Conservation (phyloP, 768 basidiomycete genomes). For the Rhizopogon sp. region DNA sequence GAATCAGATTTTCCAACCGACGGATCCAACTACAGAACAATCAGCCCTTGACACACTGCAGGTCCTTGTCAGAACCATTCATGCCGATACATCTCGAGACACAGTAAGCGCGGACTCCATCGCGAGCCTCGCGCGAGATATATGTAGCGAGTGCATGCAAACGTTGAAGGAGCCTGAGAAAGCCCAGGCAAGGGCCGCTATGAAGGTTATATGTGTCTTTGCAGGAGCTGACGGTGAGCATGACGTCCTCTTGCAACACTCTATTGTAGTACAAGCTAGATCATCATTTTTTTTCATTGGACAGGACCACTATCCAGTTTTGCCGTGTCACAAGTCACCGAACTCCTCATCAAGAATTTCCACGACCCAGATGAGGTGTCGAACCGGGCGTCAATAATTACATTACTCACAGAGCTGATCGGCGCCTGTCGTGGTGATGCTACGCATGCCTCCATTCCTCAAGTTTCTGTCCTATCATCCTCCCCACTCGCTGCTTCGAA, state of each 20-base stretch:
- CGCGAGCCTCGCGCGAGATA: slow-evolving; percentile 63
- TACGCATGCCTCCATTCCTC: slow-evolving; percentile 8
- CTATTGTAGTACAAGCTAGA: not conserved
- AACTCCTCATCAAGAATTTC: slow-evolving; percentile 76
- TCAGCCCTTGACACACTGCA: slow-evolving; percentile 70
- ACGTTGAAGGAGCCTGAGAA: slow-evolving; percentile 90
- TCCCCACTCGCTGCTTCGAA: slow-evolving; percentile 54
- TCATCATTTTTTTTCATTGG: not conserved
- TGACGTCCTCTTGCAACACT: slow-evolving; percentile 21
- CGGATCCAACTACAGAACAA: slow-evolving; percentile 68
- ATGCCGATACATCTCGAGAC: slow-evolving; percentile 38
- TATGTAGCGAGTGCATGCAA: slow-evolving; percentile 75
- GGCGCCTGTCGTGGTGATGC: slow-evolving; percentile 45
- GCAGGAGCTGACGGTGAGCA: slow-evolving; percentile 67
- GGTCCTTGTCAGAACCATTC: slow-evolving; percentile 70
- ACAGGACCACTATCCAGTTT: slow-evolving; percentile 66
- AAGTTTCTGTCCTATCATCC: slow-evolving; percentile 19
- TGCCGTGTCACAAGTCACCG: slow-evolving; percentile 62
- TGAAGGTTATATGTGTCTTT: slow-evolving; percentile 75
- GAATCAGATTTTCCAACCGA: slow-evolving; percentile 86
- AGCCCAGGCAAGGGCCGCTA: slow-evolving; percentile 83
- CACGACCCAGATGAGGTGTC: slow-evolving; percentile 63
- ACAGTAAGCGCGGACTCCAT: slow-evolving; percentile 32
- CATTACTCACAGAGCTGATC: slow-evolving; percentile 63
- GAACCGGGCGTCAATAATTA: slow-evolving; percentile 61